phyloP scores from a whole-genome alignment of 257 asterid species.

The Gynochthodes officinalis region DNA sequence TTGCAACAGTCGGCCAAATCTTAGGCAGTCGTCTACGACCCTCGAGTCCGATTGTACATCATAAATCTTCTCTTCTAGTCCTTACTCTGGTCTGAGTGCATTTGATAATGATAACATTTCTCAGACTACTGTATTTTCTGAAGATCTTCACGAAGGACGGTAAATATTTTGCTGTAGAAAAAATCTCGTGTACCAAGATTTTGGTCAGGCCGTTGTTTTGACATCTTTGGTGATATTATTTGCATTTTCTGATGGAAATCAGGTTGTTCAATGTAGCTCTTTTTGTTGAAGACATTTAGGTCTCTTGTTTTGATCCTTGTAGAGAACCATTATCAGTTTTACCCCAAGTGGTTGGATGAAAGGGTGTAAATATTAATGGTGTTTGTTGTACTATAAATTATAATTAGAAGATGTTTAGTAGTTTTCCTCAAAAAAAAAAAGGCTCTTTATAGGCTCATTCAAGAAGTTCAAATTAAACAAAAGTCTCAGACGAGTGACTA shows the following conservation, averaged over 20 bases:
- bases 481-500: too few species aligned
- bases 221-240: not conserved
- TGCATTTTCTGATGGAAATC: not conserved
- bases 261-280: not conserved
- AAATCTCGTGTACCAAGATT: constrained; percentile 3
- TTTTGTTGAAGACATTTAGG: constrained; percentile 5
- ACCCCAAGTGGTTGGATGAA: constrained; percentile 34
- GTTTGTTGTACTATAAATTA: constrained; percentile 1
- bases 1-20: constrained; percentile 56
- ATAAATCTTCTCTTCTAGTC: constrained; percentile 92
- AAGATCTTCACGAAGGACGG: constrained; percentile 96
- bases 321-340: constrained; percentile 43
- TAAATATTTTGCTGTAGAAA: constrained; percentile 26
- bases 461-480: too few species aligned
- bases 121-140: constrained; percentile 72
- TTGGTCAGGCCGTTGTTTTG: constrained; percentile 6
- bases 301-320: constrained; percentile 31
- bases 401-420: too few species aligned
- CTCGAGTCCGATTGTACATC: constrained; percentile 89
- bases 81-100: constrained; percentile 70
- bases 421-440: too few species aligned
- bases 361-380: constrained; percentile 41
- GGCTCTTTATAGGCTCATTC: too few species aligned
- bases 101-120: constrained; percentile 59
- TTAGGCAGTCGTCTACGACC: constrained; percentile 84